Base-by-base conservation (phyloP, 1,284 basidiomycete genomes). In the Moesziomyces parantarcticus region DNA sequence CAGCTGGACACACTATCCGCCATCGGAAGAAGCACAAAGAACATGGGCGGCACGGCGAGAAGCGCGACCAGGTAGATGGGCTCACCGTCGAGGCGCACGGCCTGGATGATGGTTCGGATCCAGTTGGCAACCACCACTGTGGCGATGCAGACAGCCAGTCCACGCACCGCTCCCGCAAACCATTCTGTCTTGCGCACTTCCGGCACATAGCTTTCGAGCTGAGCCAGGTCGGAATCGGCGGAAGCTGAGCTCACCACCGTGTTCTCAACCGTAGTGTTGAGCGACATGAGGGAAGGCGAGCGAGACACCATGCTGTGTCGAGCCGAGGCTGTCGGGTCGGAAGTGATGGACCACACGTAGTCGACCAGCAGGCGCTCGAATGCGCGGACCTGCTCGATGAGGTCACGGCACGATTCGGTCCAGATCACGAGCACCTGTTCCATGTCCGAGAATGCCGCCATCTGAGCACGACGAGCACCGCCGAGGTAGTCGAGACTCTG, bases 331-430 rank as follows among this genome's bases (percentile, higher is more conserved):
- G 60, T 52, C 0, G 60, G 60, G 39, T 63, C 59, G 21, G 44
- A 32, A 39, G 72, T 75, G 52, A 55, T 66, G 7, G 55, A 50
- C 92, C 92, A 93, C 45, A 92, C 89, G 57, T 92, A 89, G 75
- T 90, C 89, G 85, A 93, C 92, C 75, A 94, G 86, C 80, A 90
- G 90, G 43, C 89, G 88, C 74, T 92, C 90, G 73, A 93, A 89
- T 61, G 90, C 89, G 54, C 83, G 81, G 9, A 82, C 82, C 32
- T 69, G 71, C 63, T 75, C 53, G 42, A 64, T 58, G 32, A 56
- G 48, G 49, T 73, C 90, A 56, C 92, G 86, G 76, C 89, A 87
- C 81, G 21, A 89, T 82, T 93, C 91, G 9, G 90, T 88, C 92
- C 92, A 93, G 40, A 91, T 87, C 46, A 92, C 86, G 40, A 93